Evolutionary conservation across 768 basidiomycete species (phyloP).

Genomic region (Tremella yokohamensis): DNA sequence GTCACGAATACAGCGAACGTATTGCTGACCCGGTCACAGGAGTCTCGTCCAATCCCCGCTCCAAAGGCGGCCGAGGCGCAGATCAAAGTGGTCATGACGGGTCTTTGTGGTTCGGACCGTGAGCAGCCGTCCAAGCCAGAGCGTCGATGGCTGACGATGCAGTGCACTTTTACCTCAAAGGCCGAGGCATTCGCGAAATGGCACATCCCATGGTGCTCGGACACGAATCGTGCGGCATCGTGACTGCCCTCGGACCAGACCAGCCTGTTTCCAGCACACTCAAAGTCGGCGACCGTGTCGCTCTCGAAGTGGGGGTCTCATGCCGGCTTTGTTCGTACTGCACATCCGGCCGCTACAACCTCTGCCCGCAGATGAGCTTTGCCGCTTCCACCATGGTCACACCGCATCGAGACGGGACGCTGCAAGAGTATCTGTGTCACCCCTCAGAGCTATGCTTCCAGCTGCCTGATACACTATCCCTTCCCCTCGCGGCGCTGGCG

Average conservation of each 20-base stretch:
- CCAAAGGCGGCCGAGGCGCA: constrained; percentile 72
- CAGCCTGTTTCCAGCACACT: constrained; percentile 23
- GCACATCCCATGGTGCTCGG: constrained; percentile 84
- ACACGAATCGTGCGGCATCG: constrained; percentile 84
- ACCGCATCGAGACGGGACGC: constrained; percentile 88
- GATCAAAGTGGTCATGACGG: constrained; percentile 74
- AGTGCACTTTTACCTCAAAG: constrained; percentile 90
- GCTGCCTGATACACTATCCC: constrained; percentile 72
- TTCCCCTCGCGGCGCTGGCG: constrained; percentile 78
- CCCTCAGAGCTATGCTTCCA: constrained; percentile 80
- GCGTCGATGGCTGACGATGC: not conserved
- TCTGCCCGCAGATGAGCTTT: constrained; percentile 86
- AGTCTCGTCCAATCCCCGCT: constrained; percentile 67
- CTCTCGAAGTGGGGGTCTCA: constrained; percentile 87
- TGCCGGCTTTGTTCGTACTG: constrained; percentile 60
- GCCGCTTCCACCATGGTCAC: constrained; percentile 83
- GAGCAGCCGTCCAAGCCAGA: constrained; percentile 18
- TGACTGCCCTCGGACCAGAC: constrained; percentile 73
- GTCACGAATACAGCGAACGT: constrained; percentile 5
- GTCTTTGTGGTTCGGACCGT: constrained; percentile 71
- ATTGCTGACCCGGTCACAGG: constrained; percentile 29
- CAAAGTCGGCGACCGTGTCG: constrained; percentile 76
- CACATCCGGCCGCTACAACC: constrained; percentile 75
- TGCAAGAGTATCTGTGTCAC: constrained; percentile 83
- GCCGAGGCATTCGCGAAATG: constrained; percentile 87